Evolutionary conservation across 2,329 filamentous ascomycete genomes (phyloP), one percentile per base, ranked within the genome.

Genomic region (Pyrenophora graminea): DNA sequence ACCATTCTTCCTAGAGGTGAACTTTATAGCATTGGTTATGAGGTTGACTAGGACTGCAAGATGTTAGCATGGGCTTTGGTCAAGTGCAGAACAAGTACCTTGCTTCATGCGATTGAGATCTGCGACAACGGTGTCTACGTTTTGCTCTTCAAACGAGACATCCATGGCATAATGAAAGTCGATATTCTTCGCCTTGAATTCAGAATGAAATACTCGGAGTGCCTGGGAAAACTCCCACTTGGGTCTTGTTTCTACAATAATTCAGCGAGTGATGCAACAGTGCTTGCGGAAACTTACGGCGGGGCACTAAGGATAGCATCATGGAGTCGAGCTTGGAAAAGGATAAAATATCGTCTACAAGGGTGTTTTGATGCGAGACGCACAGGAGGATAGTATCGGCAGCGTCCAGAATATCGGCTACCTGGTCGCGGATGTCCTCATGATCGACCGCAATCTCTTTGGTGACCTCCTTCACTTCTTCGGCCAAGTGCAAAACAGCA

Each of bases 281-380:
- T 30, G 3, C 59, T 61, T 56, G 15, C 32, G 12, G 13, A 32
- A 8, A 52, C 59, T 43, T 50, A 65, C 66, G 56, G 19, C 67
- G 61, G 6, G 70, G 70, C 4, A 70, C 68, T 32, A 73, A 62
- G 47, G 52, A 77, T 39, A 62, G 70, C 74, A 68, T 79, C 76
- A 68, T 78, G 41, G 76, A 77, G 50, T 79, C 76, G 6, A 79
- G 68, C 51, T 79, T 79, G 1, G 75, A 77, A 44, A 78, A 71
- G 1, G 76, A 78, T 1, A 79, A 59, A 13, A 79, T 76, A 52
- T 80, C 77, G 47, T 79, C 77, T 1, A 79, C 76, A 13, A 80
- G 45, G 57, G 71, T 74, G 47, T 74, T 76, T 47, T 78, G 76
- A 51, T 79, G 76, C 10, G 67, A 68, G 2, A 77, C 73, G 49